Conservation (phyloP, 208 protist species). For the Histomonas meleagridis region DNA sequence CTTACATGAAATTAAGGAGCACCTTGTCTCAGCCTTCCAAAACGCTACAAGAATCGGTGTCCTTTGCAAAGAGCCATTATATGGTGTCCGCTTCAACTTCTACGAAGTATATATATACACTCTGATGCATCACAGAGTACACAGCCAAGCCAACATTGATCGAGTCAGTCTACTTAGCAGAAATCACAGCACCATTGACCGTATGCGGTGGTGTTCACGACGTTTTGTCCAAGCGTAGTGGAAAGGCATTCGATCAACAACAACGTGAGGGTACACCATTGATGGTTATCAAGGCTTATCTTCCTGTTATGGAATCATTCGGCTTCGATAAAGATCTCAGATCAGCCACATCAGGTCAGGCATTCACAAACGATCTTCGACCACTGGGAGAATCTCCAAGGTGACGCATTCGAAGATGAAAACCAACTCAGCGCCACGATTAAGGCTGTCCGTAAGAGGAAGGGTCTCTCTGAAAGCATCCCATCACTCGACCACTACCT, state of each 20-base stretch:
- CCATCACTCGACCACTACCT: neutral
- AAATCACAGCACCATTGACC: constrained; percentile 53
- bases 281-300: constrained; percentile 83
- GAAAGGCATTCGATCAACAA: constrained; percentile 64
- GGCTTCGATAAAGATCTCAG: constrained; percentile 86
- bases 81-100: constrained; percentile 84
- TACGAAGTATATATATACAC: constrained; percentile 90
- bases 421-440: neutral
- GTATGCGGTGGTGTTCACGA: constrained; percentile 50
- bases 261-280: constrained; percentile 80
- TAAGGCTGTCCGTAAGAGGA: neutral
- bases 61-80: constrained; percentile 82
- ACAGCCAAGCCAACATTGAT: constrained; percentile 73
- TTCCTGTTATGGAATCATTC: constrained; percentile 96
- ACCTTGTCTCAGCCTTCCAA: constrained; percentile 77
- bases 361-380: constrained; percentile 95
- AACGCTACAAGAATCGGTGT: constrained; percentile 81
- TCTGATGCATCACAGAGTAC: constrained; percentile 87
- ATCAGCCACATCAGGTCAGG: constrained; percentile 75
- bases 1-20: constrained; percentile 93
- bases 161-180: constrained; percentile 86
- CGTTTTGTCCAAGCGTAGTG: constrained; percentile 39
- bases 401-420: neutral
- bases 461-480: neutral
- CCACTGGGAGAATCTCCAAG: constrained; percentile 64